phyloP scores from a whole-genome alignment of 768 basidiomycete species.

The Auricularia heimuer region DNA sequence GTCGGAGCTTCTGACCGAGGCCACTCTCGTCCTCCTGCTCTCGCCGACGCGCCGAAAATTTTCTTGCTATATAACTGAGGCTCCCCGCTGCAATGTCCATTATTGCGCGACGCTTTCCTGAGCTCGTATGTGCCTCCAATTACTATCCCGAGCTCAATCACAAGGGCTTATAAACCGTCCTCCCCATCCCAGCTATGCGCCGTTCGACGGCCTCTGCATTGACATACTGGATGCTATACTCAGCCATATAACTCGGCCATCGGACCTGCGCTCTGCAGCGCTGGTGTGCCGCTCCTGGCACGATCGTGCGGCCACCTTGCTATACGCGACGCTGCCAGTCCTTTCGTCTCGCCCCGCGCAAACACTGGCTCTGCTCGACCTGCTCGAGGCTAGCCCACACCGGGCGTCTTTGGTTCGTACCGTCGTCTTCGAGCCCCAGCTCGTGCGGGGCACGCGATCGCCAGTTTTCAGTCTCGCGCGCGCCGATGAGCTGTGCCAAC shows the following conservation, averaged over 20 bases:
- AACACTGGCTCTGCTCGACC: not conserved
- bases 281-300: not conserved
- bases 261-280: not conserved
- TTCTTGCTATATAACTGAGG: too few relatives aligned
- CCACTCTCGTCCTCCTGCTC: too few relatives aligned
- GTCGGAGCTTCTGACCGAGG: too few relatives aligned
- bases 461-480: not conserved
- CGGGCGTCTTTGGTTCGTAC: not conserved
- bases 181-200: not conserved
- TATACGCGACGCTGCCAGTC: not conserved
- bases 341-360: not conserved
- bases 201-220: not conserved
- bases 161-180: too few relatives aligned
- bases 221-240: not conserved
- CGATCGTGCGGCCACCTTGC: not conserved
- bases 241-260: not conserved
- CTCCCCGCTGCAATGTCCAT: too few relatives aligned
- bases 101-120: too few relatives aligned
- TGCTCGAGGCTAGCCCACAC: not conserved
- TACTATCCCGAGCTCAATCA: too few relatives aligned
- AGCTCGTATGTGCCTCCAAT: too few relatives aligned
- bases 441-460: not conserved
- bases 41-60: too few relatives aligned
- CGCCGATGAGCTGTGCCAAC: not conserved
- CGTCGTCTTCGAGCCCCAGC: not conserved